Conservation (phyloP, 2,329 filamentous ascomycete genomes). For the Penicillium freii region DNA sequence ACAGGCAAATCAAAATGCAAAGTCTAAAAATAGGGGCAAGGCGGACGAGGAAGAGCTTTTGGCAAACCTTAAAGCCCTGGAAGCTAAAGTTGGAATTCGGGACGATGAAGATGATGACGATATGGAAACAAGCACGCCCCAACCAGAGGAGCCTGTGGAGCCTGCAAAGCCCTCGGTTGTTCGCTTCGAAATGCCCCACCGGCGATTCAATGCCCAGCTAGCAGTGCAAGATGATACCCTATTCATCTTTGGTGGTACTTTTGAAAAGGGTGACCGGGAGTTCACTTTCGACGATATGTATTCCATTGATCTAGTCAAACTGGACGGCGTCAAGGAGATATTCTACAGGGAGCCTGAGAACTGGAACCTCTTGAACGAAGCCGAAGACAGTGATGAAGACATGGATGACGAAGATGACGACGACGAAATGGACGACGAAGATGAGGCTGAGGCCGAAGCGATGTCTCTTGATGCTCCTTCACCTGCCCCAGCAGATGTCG, state of each 20-base stretch:
- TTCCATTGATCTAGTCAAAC: constrained; percentile 86
- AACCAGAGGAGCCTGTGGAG: constrained; percentile 53
- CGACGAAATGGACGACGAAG: constrained; percentile 42
- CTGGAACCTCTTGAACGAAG: constrained; percentile 67
- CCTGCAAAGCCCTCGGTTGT: constrained; percentile 61
- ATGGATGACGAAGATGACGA: constrained; percentile 48
- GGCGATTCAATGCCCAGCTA: constrained; percentile 85
- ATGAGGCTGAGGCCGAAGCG: constrained; percentile 40
- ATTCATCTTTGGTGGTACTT: constrained; percentile 94
- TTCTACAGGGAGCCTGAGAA: constrained; percentile 83
- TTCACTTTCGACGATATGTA: constrained; percentile 96
- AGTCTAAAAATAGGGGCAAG: constrained; percentile 67
- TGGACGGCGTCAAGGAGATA: constrained; percentile 90
- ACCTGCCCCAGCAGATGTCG: constrained; percentile 38
- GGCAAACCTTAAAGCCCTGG: constrained; percentile 78
- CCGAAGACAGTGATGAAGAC: constrained; percentile 57
- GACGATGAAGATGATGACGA: constrained; percentile 48
- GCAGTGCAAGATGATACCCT: constrained; percentile 88
- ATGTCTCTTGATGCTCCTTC: constrained; percentile 41
- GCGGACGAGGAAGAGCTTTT: constrained; percentile 90
- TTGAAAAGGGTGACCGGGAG: constrained; percentile 90
- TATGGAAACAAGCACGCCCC: constrained; percentile 43
- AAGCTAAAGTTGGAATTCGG: constrained; percentile 67
- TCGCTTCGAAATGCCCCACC: constrained; percentile 80
- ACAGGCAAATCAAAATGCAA: constrained; percentile 42